Percentiles rank a stretch among this genome's conserved stretches.
These are phyloP conservation scores for Fusarium beomiforme DNA, from an alignment of 2,329 filamentous ascomycete species.

Conservation along the genomic window DNA sequence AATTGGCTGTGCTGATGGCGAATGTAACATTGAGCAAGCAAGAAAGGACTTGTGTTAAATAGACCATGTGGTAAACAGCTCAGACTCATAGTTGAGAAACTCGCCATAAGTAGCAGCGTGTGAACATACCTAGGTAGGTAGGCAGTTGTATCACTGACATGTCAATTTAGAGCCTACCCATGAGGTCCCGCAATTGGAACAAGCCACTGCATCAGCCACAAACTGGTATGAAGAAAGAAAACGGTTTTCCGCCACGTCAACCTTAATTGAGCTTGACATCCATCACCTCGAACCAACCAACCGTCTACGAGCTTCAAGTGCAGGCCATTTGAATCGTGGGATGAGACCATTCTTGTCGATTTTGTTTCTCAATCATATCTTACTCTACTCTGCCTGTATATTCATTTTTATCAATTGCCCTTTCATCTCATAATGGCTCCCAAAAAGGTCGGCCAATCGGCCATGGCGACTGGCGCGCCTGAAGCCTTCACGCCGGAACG, in stretches of 20 bases:
- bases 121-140: no score
- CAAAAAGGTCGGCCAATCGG: slow-evolving; percentile 21
- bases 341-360: neutral
- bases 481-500: slow-evolving; percentile 58
- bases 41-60: no score
- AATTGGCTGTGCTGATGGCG: neutral
- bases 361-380: neutral
- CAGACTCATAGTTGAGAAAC: neutral
- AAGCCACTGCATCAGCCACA: slow-evolving; percentile 40
- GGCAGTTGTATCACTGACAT: no score
- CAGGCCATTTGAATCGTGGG: slow-evolving; percentile 45
- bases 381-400: slow-evolving; percentile 1
- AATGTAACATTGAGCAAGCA: neutral
- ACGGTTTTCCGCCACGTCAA: slow-evolving; percentile 35
- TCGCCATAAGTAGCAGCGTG: no score
- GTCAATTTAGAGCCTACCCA: neutral
- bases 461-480: slow-evolving; percentile 39
- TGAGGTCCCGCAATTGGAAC: slow-evolving; percentile 5
- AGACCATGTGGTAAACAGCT: neutral
- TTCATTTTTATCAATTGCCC: slow-evolving; percentile 3
- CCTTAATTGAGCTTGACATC: slow-evolving; percentile 27
- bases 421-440: slow-evolving; percentile 32
- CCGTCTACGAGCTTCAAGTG: slow-evolving; percentile 45
- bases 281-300: slow-evolving; percentile 31
- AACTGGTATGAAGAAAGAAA: slow-evolving; percentile 17